Evolutionary conservation across 192 early-diverging fungal species (phyloP).

Genomic region (Paraglomus brasilianum): DNA sequence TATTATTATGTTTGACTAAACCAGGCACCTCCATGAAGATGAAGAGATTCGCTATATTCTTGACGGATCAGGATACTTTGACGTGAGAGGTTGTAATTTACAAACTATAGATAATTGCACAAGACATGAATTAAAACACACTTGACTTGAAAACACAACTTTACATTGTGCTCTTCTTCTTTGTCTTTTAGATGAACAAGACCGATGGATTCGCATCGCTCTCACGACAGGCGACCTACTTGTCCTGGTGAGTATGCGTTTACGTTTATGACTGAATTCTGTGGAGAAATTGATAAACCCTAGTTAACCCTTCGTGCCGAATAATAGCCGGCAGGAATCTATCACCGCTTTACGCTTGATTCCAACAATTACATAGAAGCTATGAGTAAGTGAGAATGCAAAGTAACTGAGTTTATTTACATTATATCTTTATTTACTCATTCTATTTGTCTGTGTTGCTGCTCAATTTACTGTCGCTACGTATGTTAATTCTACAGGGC

Average conservation of each 20-base stretch:
- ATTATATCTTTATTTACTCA: neutral
- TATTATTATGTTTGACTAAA: constrained; percentile 22
- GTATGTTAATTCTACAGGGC: neutral
- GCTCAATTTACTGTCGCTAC: no score
- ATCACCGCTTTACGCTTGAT: constrained; percentile 95
- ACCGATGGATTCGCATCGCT: constrained; percentile 86
- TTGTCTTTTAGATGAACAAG: constrained; percentile 43
- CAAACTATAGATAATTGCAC: neutral
- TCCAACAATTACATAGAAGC: constrained; percentile 81
- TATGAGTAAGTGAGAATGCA: constrained; percentile 54
- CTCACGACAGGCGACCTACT: constrained; percentile 77
- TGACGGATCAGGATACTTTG: constrained; percentile 94
- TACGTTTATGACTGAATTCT: neutral
- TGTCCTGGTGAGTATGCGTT: constrained; percentile 59
- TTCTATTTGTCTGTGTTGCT: neutral
- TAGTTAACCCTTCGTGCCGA: constrained; percentile 6
- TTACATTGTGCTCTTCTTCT: no score
- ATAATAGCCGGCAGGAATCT: constrained; percentile 85
- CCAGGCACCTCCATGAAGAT: constrained; percentile 89
- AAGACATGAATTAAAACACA: neutral
- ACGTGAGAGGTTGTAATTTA: constrained; percentile 57
- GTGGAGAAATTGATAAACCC: neutral
- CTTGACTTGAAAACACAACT: neutral
- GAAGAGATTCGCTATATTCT: constrained; percentile 95
- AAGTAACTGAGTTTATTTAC: constrained; percentile 49